These are phyloP conservation scores for Jackrogersella multiformis DNA, from an alignment of 495 filamentous ascomycete genomes.

Conservation along the genomic window DNA sequence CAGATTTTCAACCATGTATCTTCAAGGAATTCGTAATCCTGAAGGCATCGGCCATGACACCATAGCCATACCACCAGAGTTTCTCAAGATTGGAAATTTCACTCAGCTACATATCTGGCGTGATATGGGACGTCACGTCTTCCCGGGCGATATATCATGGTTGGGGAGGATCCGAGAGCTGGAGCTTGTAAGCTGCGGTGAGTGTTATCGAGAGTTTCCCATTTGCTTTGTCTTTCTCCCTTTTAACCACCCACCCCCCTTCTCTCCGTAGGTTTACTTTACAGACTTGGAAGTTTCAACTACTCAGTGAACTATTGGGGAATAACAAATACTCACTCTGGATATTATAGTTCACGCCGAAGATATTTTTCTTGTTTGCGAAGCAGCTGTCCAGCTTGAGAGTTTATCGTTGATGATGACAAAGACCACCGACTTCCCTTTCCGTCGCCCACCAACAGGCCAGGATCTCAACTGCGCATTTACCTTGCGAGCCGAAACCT, in stretches of 20 bases:
- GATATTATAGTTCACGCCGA: slow-evolving; percentile 10
- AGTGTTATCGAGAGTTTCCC: neutral
- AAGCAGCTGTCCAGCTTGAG: slow-evolving; percentile 3
- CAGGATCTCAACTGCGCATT: slow-evolving; percentile 18
- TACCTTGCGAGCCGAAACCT: neutral
- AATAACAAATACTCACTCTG: neutral
- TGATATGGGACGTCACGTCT: neutral
- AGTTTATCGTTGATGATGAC: slow-evolving; percentile 17
- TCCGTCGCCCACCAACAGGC: neutral
- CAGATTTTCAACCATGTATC: neutral
- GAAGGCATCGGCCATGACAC: neutral
- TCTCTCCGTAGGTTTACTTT: neutral
- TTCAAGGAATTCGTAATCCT: neutral
- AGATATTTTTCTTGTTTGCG: neutral
- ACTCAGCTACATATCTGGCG: slow-evolving; percentile 20
- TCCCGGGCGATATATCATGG: neutral
- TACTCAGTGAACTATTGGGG: neutral
- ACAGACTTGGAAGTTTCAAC: neutral
- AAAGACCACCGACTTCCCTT: neutral
- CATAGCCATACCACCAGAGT: neutral
- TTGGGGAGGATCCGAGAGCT: slow-evolving; percentile 1
- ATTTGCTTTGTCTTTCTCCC: neutral
- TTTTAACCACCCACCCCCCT: neutral
- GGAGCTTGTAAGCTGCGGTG: slow-evolving; percentile 17
- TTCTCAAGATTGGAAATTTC: neutral